These are phyloP conservation scores for Durusdinium trenchii DNA, from an alignment of 73 alveolate genomes.

Conservation along the genomic window DNA sequence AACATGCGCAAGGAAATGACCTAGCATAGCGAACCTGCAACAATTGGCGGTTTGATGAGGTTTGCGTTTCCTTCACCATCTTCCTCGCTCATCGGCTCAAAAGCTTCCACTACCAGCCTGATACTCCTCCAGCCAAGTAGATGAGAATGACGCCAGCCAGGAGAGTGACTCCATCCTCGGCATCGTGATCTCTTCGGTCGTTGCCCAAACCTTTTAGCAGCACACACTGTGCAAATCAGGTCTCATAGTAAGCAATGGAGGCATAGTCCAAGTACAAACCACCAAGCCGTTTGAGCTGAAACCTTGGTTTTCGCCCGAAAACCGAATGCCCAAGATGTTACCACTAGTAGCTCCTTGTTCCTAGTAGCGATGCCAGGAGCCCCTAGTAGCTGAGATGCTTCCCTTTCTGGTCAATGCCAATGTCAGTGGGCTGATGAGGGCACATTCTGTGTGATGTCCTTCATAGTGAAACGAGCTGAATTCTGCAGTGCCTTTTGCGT, in stretches of 20 bases:
- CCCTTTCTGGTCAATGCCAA: too few relatives aligned
- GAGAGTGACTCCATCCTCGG: slow-evolving; percentile 85
- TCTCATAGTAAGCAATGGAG: slow-evolving; percentile 68
- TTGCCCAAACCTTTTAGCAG: not conserved
- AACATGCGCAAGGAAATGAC: too few relatives aligned
- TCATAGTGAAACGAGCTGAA: too few relatives aligned
- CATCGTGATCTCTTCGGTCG: not conserved
- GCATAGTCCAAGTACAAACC: slow-evolving; percentile 85
- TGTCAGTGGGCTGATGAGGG: too few relatives aligned
- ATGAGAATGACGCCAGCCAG: slow-evolving; percentile 73
- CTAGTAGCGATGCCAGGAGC: too few relatives aligned
- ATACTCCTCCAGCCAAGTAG: slow-evolving; percentile 76
- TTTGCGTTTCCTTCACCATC: too few relatives aligned
- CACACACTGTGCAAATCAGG: not conserved
- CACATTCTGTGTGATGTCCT: too few relatives aligned
- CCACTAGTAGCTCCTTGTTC: not conserved
- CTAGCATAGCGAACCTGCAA: too few relatives aligned
- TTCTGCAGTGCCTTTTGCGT: too few relatives aligned
- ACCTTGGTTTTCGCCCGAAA: slow-evolving; percentile 15
- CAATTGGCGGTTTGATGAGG: too few relatives aligned
- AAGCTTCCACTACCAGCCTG: not conserved
- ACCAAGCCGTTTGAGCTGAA: slow-evolving; percentile 66
- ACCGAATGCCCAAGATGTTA: not conserved
- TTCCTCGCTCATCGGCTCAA: too few relatives aligned
- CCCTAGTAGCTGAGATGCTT: too few relatives aligned